Conservation (phyloP, 148 eudicot genomes). For the Chenopodium quinoa region DNA sequence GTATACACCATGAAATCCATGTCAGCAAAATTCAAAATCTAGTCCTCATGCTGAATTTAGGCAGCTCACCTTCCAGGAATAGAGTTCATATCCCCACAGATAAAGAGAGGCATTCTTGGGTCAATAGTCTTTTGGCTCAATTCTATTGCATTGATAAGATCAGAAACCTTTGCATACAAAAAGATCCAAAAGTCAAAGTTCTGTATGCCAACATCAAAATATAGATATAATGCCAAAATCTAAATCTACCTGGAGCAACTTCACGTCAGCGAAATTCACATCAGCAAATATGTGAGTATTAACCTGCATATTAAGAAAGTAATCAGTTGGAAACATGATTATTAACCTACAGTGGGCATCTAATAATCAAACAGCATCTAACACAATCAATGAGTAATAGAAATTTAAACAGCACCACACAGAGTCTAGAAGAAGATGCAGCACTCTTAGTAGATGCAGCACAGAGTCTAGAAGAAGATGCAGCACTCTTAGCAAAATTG, state of each 20-base stretch:
- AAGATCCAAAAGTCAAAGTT: slow-evolving; percentile 17
- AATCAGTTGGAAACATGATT: background rate
- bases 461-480: slow-evolving; percentile 15
- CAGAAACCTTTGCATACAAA: slow-evolving; percentile 29
- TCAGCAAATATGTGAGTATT: slow-evolving; percentile 71
- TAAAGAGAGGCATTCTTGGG: slow-evolving; percentile 61
- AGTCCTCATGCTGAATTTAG: background rate
- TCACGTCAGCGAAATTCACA: slow-evolving; percentile 60
- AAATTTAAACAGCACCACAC: slow-evolving; percentile 29
- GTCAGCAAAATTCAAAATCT: background rate
- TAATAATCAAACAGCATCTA: background rate
- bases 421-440: slow-evolving; percentile 21
- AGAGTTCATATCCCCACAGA: slow-evolving; percentile 92
- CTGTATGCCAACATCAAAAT: background rate
- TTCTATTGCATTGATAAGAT: slow-evolving; percentile 50
- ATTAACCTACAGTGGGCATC: background rate
- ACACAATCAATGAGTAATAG: slow-evolving; percentile 32
- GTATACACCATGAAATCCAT: slow-evolving; percentile 12
- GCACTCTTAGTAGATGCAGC: background rate
- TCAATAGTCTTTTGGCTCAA: slow-evolving; percentile 51
- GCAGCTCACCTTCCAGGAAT: slow-evolving; percentile 77
- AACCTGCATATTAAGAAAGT: slow-evolving; percentile 45
- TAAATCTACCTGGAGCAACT: slow-evolving; percentile 61
- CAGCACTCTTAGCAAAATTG: slow-evolving; percentile 32
- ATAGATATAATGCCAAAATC: background rate